A percentile compares a stretch with the other conserved stretches of the same genome.
Conservation (phyloP, 768 basidiomycete genomes). For the Pleurotus pulmonarius region DNA sequence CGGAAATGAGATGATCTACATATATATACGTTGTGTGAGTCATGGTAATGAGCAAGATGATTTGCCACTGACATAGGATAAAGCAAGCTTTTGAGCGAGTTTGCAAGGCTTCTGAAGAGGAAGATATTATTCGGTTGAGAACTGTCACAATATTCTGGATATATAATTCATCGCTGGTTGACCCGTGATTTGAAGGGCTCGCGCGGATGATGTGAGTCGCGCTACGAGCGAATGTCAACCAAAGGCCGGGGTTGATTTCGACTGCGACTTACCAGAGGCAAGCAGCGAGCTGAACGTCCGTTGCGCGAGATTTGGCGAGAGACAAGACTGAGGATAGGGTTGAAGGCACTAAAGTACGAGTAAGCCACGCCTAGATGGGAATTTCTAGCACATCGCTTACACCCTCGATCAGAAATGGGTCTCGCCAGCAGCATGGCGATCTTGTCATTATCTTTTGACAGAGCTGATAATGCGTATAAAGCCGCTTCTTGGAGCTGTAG, state of each 20-base stretch:
- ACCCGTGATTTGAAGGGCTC: constrained; percentile 22
- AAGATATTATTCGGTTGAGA: constrained; percentile 53
- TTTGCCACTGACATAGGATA: constrained; percentile 55
- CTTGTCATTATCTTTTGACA: constrained; percentile 58
- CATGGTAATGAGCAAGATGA: background rate
- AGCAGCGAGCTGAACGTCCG: constrained; percentile 67
- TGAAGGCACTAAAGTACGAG: constrained; percentile 24
- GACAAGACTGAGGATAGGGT: constrained; percentile 42
- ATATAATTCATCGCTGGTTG: constrained; percentile 35
- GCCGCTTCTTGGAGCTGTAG: constrained; percentile 63
- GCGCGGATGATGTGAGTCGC: constrained; percentile 63
- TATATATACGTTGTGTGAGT: background rate
- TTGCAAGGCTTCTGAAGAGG: constrained; percentile 34
- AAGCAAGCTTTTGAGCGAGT: constrained; percentile 69
- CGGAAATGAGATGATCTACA: constrained; percentile 63
- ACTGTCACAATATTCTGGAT: constrained; percentile 67
- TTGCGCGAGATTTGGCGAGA: constrained; percentile 53
- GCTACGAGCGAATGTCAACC: constrained; percentile 25
- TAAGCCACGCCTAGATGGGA: background rate
- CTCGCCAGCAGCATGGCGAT: constrained; percentile 50
- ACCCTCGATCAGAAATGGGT: constrained; percentile 34
- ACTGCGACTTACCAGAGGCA: constrained; percentile 53
- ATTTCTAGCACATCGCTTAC: constrained; percentile 14
- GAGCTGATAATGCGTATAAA: constrained; percentile 57
- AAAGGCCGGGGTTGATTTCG: background rate